These are phyloP conservation scores for Chiua virens DNA, from an alignment of 768 basidiomycete species.

Conservation along the genomic window DNA sequence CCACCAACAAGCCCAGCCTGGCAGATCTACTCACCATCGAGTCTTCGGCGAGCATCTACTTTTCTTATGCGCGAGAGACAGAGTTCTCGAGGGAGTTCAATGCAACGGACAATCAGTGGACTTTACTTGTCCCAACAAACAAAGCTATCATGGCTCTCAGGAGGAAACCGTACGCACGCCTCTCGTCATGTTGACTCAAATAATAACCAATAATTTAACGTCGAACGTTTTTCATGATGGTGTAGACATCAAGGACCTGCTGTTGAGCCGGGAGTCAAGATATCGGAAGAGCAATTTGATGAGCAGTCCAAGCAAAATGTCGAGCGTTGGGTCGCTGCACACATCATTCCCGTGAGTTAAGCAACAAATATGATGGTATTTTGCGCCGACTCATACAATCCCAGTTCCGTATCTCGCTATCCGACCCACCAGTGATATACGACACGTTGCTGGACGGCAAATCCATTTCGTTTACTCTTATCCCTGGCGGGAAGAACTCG, in stretches of 20 bases:
- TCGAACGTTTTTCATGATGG: not conserved
- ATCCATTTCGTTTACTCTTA: slow-evolving; percentile 52
- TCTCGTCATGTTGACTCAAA: not conserved
- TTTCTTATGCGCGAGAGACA: slow-evolving; percentile 75
- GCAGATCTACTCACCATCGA: slow-evolving; percentile 81
- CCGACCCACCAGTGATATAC: slow-evolving; percentile 40
- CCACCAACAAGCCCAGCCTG: slow-evolving; percentile 52
- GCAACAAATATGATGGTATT: not conserved
- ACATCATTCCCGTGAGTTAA: slow-evolving; percentile 74
- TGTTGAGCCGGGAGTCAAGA: slow-evolving; percentile 45
- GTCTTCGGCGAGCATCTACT: slow-evolving; percentile 75
- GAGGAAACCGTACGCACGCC: slow-evolving; percentile 81
- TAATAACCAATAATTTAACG: not conserved
- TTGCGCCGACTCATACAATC: not conserved
- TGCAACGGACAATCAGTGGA: slow-evolving; percentile 35
- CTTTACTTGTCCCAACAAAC: slow-evolving; percentile 82
- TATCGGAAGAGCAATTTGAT: slow-evolving; percentile 70
- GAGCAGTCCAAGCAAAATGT: slow-evolving; percentile 62
- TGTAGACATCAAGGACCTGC: slow-evolving; percentile 60
- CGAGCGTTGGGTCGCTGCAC: slow-evolving; percentile 76
- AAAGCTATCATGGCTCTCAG: slow-evolving; percentile 81
- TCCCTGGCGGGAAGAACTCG: slow-evolving; percentile 31
- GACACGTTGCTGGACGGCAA: slow-evolving; percentile 60
- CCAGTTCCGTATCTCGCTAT: slow-evolving; percentile 48
- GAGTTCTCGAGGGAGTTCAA: slow-evolving; percentile 54